phyloP scores from a whole-genome alignment of 768 basidiomycete species.

The Udeniomyces megalosporus region DNA sequence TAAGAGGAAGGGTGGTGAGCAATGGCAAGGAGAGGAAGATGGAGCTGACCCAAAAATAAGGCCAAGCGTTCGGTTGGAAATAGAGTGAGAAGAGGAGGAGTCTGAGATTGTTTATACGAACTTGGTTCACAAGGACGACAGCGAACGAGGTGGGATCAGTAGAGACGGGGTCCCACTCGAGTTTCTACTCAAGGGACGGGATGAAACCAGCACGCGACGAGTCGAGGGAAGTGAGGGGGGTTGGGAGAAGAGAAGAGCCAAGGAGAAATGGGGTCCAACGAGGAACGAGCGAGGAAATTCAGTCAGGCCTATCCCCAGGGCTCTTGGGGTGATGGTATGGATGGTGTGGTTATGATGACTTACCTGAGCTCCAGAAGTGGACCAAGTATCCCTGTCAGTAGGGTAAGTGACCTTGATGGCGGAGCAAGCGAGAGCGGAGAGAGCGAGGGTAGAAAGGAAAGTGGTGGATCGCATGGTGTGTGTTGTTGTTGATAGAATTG shows the following conservation, averaged over 20 bases:
- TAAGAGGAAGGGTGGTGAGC: conserved; percentile 24
- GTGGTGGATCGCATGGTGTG: conserved; percentile 10
- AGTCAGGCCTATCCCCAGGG: too few species aligned
- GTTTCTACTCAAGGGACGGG: too few species aligned
- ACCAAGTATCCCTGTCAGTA: conserved; percentile 19
- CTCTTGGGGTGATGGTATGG: too few species aligned
- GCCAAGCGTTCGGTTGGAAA: conserved; percentile 26
- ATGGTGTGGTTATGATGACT: not conserved
- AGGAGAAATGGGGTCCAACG: not conserved
- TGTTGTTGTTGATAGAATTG: too few species aligned
- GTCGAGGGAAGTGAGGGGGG: too few species aligned
- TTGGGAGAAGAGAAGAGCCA: conserved; percentile 29
- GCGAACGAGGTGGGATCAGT: conserved; percentile 58
- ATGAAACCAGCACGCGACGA: too few species aligned
- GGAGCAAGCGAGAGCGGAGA: conserved; percentile 41
- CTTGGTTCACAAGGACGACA: conserved; percentile 49
- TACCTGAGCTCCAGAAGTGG: conserved; percentile 44
- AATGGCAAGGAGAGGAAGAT: too few species aligned
- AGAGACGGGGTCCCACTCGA: conserved; percentile 44
- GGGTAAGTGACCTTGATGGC: conserved; percentile 52
- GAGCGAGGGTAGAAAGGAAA: conserved; percentile 17
- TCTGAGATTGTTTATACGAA: not conserved
- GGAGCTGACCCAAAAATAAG: too few species aligned
- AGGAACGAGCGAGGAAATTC: not conserved
- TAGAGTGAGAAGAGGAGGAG: conserved; percentile 20